Percentiles rank a stretch among this genome's conserved stretches.
Evolutionary conservation across 148 eudicot genomes (phyloP).

Genomic region (Chenopodium suecicum): DNA sequence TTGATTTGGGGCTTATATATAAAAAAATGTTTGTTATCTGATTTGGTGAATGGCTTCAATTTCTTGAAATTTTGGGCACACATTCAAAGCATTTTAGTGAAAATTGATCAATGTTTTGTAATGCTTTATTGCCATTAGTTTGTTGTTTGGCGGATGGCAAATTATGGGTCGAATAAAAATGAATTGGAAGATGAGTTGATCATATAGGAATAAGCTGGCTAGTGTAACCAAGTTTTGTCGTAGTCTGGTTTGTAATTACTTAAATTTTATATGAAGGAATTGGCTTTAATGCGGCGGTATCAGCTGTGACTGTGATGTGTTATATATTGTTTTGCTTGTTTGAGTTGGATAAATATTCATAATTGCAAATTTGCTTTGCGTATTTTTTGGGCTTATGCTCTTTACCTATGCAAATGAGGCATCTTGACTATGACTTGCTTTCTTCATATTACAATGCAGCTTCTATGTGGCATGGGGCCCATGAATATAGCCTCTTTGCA

Average conservation of each 20-base stretch:
- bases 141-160: not conserved
- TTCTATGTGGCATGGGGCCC: not conserved
- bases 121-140: not conserved
- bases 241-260: no score
- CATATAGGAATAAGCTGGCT: not conserved
- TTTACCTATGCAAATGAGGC: not conserved
- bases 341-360: not conserved
- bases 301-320: not conserved
- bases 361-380: not conserved
- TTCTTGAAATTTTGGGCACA: not conserved
- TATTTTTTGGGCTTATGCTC: not conserved
- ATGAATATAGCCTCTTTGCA: not conserved
- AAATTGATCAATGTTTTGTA: not conserved
- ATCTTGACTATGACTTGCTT: not conserved
- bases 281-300: not conserved
- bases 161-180: not conserved
- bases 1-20: not conserved
- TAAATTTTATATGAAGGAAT: not conserved
- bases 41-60: not conserved
- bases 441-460: not conserved
- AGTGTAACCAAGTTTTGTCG: not conserved
- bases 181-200: not conserved
- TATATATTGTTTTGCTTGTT: slow-evolving; percentile 5
- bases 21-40: not conserved
- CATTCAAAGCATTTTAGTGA: not conserved